These are phyloP conservation scores for Lentinula lateritia DNA, from an alignment of 768 basidiomycete genomes.

Conservation along the genomic window DNA sequence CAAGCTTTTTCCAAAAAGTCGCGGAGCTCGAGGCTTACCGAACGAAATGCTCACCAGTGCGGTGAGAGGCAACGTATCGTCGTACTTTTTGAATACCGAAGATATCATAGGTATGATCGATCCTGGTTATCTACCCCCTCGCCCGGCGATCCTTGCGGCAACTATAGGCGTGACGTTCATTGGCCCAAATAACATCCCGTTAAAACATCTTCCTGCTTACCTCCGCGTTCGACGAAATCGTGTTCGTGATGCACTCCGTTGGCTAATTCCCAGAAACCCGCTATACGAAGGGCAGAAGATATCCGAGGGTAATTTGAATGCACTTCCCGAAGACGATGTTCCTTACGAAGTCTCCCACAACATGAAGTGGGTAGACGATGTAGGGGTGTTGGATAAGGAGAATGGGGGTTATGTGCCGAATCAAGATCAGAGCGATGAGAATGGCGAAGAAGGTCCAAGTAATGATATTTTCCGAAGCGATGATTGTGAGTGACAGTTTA, in stretches of 20 bases:
- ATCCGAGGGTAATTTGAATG: slow-evolving; percentile 7
- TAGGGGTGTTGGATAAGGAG: no score
- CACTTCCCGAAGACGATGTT: slow-evolving; percentile 26
- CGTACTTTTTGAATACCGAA: slow-evolving; percentile 19
- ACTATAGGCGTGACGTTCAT: slow-evolving; percentile 30
- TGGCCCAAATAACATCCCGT: slow-evolving; percentile 21
- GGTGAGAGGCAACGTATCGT: slow-evolving; percentile 29
- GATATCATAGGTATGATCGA: slow-evolving; percentile 25
- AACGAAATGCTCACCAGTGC: slow-evolving; percentile 16
- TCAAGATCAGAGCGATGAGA: no score
- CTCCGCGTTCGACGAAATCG: slow-evolving; percentile 25
- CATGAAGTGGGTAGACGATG: no score
- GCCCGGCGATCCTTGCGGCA: slow-evolving; percentile 19
- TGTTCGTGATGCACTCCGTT: slow-evolving; percentile 24
- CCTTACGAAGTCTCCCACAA: slow-evolving; percentile 16
- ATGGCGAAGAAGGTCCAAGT: no score
- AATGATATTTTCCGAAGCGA: no score
- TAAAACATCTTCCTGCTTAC: slow-evolving; percentile 17
- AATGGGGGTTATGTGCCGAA: no score
- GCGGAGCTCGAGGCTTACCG: background rate
- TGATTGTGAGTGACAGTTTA: no score
- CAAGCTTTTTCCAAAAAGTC: slow-evolving; percentile 27
- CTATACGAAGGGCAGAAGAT: slow-evolving; percentile 24
- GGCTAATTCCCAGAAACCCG: slow-evolving; percentile 31
- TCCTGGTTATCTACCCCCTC: slow-evolving; percentile 27